Conservation (phyloP, 306 rosid species). For the Cotoneaster glaucophyllus region DNA sequence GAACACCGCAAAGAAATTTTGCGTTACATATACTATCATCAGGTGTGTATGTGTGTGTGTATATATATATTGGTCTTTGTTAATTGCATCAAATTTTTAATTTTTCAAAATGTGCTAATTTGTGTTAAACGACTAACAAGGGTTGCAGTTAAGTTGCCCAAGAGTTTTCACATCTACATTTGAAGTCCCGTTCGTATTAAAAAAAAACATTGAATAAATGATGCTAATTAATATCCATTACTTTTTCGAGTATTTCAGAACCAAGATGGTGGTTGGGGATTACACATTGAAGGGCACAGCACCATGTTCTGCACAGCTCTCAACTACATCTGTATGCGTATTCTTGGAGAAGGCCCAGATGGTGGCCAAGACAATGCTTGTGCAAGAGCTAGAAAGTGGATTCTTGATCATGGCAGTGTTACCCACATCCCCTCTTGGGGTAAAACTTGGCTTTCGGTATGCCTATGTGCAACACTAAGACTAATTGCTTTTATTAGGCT, state of each 20-base stretch:
- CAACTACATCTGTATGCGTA: constrained; percentile 58
- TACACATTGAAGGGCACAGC: constrained; percentile 76
- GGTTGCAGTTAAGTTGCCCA: too few relatives aligned
- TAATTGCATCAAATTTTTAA: neutral
- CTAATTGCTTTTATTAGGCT: too few relatives aligned
- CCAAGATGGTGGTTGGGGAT: constrained; percentile 86
- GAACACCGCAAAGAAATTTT: constrained; percentile 58
- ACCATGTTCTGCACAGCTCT: constrained; percentile 64
- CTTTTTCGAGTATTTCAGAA: constrained; percentile 29
- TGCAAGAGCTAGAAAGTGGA: constrained; percentile 62
- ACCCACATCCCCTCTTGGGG: constrained; percentile 80
- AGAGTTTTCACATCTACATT: too few relatives aligned
- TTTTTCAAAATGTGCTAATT: too few relatives aligned
- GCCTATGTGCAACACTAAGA: neutral
- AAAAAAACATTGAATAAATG: neutral
- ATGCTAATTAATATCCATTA: neutral
- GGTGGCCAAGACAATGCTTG: constrained; percentile 57
- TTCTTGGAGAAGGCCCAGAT: constrained; percentile 55
- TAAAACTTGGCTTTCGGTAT: constrained; percentile 76
- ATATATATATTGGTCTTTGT: too few relatives aligned
- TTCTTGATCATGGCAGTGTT: constrained; percentile 56
- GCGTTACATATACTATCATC: constrained; percentile 63
- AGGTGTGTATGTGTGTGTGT: constrained; percentile 12
- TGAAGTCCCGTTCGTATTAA: too few relatives aligned
- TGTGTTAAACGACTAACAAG: neutral